phyloP scores from a whole-genome alignment of 1,139 yeast genomes.

The Blastobotrys persicus region DNA sequence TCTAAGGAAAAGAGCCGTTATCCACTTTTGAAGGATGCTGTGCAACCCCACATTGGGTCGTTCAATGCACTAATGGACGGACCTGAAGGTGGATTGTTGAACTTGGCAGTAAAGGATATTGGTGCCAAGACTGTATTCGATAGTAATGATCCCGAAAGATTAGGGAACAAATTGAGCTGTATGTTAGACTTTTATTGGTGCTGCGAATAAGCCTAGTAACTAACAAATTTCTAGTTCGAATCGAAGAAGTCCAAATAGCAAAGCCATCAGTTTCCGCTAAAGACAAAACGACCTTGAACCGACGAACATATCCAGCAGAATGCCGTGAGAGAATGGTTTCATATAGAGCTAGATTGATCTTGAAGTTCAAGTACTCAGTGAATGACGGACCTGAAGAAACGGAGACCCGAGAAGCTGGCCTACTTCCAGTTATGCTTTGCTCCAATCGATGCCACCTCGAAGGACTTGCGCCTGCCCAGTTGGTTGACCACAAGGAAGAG shows the following conservation, averaged over 20 bases:
- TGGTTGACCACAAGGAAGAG: conserved; percentile 81
- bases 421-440: conserved; percentile 84
- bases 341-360: conserved; percentile 52
- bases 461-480: conserved; percentile 73
- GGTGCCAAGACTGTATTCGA: conserved; percentile 86
- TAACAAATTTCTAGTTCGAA: conserved; percentile 47
- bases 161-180: conserved; percentile 73
- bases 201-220: conserved; percentile 1
- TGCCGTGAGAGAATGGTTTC: conserved; percentile 79
- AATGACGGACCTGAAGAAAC: conserved; percentile 74
- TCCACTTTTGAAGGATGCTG: conserved; percentile 83
- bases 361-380: conserved; percentile 80
- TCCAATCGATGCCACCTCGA: conserved; percentile 90
- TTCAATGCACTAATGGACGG: conserved; percentile 94
- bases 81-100: conserved; percentile 67
- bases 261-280: conserved; percentile 72
- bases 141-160: conserved; percentile 60
- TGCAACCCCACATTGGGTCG: conserved; percentile 92
- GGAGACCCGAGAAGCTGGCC: conserved; percentile 90
- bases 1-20: conserved; percentile 81
- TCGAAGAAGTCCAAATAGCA: conserved; percentile 82
- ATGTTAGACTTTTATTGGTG: conserved; percentile 16
- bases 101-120: conserved; percentile 82
- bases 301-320: conserved; percentile 78
- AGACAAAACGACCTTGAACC: conserved; percentile 77